These are phyloP conservation scores for Breynia disticha DNA, from an alignment of 441 rosid species.

Conservation along the genomic window DNA sequence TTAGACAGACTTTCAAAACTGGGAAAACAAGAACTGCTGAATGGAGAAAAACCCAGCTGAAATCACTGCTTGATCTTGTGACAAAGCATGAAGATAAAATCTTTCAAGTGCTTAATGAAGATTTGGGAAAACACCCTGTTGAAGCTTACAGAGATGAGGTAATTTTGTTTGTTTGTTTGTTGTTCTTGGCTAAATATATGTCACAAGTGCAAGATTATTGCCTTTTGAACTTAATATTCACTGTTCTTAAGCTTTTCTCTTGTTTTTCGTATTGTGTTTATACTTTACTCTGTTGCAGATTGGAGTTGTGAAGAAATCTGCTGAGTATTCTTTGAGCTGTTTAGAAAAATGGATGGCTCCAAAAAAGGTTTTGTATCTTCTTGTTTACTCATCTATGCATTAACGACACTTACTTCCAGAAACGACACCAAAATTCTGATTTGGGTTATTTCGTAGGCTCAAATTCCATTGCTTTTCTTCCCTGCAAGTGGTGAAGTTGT, in stretches of 20 bases:
- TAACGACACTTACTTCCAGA: not conserved
- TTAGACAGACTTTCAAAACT: constrained; percentile 41
- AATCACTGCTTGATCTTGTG: constrained; percentile 41
- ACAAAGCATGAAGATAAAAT: constrained; percentile 43
- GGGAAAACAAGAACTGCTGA: constrained; percentile 46
- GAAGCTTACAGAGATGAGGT: constrained; percentile 75
- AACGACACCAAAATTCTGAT: not conserved
- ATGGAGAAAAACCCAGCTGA: constrained; percentile 74
- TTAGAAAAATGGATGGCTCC: constrained; percentile 72
- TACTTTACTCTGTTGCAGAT: constrained; percentile 18
- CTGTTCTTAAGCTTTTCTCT: not conserved
- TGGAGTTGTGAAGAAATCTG: constrained; percentile 57
- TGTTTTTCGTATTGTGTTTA: not conserved
- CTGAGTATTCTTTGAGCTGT: constrained; percentile 29
- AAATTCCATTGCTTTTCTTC: constrained; percentile 42
- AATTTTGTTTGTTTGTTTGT: not conserved
- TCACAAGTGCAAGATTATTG: not conserved
- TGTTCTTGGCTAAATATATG: not conserved
- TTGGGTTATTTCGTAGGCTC: constrained; percentile 25
- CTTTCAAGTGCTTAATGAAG: constrained; percentile 43
- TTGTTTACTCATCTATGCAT: not conserved
- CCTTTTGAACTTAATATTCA: not conserved
- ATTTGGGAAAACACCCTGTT: constrained; percentile 68
- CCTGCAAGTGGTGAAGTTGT: constrained; percentile 56
- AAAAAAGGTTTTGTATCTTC: constrained; percentile 33